These are phyloP conservation scores for Ulota crispa DNA, from an alignment of 225 moss, liverwort and hornwort species.

Conservation along the genomic window DNA sequence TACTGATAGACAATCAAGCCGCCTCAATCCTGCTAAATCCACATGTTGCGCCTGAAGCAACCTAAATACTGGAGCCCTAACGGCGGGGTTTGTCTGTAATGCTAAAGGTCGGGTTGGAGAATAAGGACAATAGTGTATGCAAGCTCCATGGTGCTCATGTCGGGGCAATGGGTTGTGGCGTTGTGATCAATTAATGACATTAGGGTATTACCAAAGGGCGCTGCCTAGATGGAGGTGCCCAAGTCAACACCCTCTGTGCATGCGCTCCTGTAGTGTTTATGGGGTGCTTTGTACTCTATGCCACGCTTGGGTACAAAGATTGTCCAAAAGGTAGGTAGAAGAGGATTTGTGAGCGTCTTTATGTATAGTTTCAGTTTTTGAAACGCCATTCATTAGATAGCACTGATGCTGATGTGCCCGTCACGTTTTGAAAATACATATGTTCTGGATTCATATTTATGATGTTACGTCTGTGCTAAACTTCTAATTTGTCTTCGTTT, in stretches of 20 bases:
- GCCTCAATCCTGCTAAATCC: slow-evolving; percentile 50
- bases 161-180: slow-evolving; percentile 19
- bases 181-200: slow-evolving; percentile 29
- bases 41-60: slow-evolving; percentile 50
- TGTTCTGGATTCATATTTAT: slow-evolving; percentile 22
- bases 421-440: slow-evolving; percentile 19
- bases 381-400: slow-evolving; percentile 35
- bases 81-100: slow-evolving; percentile 26
- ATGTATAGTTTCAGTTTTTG: slow-evolving; percentile 44
- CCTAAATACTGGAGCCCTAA: slow-evolving; percentile 10
- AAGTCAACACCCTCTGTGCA: slow-evolving; percentile 28
- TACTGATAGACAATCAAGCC: slow-evolving; percentile 49
- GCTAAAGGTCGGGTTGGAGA: slow-evolving; percentile 29
- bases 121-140: slow-evolving; percentile 40
- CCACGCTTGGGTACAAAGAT: slow-evolving; percentile 48
- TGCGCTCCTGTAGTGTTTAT: slow-evolving; percentile 22
- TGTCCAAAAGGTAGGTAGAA: slow-evolving; percentile 32
- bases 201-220: neutral
- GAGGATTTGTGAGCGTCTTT: slow-evolving; percentile 26
- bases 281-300: slow-evolving; percentile 36
- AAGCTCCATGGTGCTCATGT: slow-evolving; percentile 26
- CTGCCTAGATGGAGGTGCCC: slow-evolving; percentile 22
- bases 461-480: neutral
- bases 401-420: slow-evolving; percentile 36
- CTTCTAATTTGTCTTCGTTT: neutral